A percentile compares a stretch with the other conserved stretches of the same genome.
Conservation (phyloP, 257 asterid species). For the Rauvolfia tetraphylla region DNA sequence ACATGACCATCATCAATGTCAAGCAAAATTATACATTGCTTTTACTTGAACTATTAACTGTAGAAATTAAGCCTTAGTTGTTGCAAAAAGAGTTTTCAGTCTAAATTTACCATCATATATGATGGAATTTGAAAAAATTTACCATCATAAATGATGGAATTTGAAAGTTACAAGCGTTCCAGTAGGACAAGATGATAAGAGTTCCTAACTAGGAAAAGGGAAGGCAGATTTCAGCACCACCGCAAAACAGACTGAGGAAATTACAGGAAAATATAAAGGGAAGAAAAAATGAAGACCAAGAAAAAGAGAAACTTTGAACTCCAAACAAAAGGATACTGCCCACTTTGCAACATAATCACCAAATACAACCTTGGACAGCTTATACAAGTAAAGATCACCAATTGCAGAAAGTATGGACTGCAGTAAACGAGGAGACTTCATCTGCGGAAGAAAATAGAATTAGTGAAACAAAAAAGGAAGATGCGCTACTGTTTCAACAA, state of each 20-base stretch:
- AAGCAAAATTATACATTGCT: background rate
- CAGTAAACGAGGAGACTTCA: constrained; percentile 75
- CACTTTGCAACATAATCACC: constrained; percentile 59
- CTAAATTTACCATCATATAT: no score
- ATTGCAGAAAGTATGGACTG: constrained; percentile 75
- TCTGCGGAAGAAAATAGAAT: constrained; percentile 36
- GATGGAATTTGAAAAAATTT: no score
- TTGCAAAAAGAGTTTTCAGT: no score
- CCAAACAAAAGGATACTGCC: constrained; percentile 67
- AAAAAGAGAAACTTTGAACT: background rate
- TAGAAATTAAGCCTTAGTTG: constrained; percentile 1
- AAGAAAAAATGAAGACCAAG: background rate
- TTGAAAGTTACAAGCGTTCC: no score
- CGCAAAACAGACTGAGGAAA: background rate
- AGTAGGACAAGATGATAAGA: no score
- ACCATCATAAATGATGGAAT: no score
- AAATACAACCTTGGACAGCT: constrained; percentile 60
- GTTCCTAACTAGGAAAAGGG: background rate
- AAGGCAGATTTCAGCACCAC: background rate
- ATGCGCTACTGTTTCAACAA: background rate
- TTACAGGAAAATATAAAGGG: background rate
- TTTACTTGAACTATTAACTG: background rate
- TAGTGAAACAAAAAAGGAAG: background rate
- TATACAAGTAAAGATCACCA: constrained; percentile 79
- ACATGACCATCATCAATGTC: constrained; percentile 11